Conservation (phyloP, 2,329 filamentous ascomycete species). For the Thelonectria discophora region DNA sequence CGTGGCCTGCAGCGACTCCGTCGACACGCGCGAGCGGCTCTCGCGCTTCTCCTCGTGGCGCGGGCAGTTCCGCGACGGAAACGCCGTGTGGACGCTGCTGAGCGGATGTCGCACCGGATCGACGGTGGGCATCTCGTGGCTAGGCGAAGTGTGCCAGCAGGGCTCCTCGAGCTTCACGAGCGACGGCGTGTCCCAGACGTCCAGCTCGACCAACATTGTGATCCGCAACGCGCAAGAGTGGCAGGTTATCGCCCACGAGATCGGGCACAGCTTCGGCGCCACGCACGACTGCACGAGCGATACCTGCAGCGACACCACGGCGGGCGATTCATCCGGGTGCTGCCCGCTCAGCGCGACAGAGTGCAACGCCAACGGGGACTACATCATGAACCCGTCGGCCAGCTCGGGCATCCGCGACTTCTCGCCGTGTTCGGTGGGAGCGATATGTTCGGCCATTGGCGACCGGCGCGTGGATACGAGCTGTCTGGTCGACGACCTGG, state of each 20-base stretch:
- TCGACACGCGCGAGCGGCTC: slow-evolving; percentile 74
- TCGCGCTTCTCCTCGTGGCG: slow-evolving; percentile 86
- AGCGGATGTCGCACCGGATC: slow-evolving; percentile 77
- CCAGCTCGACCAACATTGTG: slow-evolving; percentile 80
- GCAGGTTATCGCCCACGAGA: slow-evolving; percentile 91
- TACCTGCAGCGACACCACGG: slow-evolving; percentile 9
- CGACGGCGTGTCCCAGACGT: slow-evolving; percentile 72
- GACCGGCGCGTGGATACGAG: slow-evolving; percentile 75
- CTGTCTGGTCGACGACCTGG: slow-evolving; percentile 77
- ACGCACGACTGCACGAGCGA: slow-evolving; percentile 31
- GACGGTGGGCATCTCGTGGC: slow-evolving; percentile 87
- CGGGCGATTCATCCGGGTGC: slow-evolving; percentile 51
- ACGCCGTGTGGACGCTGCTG: slow-evolving; percentile 87
- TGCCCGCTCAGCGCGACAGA: slow-evolving; percentile 72
- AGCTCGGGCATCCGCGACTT: slow-evolving; percentile 73
- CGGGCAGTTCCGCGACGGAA: slow-evolving; percentile 71
- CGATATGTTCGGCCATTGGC: slow-evolving; percentile 82
- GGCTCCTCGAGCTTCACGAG: slow-evolving; percentile 50
- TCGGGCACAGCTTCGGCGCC: slow-evolving; percentile 65
- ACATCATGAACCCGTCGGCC: slow-evolving; percentile 91
- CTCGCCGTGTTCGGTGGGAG: slow-evolving; percentile 83
- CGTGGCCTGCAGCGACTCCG: slow-evolving; percentile 67
- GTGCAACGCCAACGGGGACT: slow-evolving; percentile 76
- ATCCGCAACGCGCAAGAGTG: slow-evolving; percentile 80
- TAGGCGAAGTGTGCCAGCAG: slow-evolving; percentile 77